Evolutionary conservation across 768 basidiomycete genomes (phyloP), one percentile per base, ranked within the genome.

Genomic region (Kwoniella mangroviensis): DNA sequence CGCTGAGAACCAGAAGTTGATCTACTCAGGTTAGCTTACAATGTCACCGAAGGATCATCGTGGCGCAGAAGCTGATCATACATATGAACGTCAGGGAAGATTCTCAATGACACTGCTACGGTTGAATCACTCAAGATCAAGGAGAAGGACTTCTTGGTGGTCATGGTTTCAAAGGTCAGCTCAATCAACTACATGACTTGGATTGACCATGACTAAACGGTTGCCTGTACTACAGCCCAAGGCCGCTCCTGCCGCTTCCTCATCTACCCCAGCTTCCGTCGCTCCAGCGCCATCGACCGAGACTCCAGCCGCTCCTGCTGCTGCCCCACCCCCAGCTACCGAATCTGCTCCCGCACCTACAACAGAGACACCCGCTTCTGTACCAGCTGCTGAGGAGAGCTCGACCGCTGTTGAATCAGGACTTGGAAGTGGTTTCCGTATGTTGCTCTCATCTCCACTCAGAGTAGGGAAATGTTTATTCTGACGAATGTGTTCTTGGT

Each of bases 91-190:
- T 28, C 81, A 97, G 96, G 97, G 65, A 95, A 96, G 86, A 91
- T 99, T 57, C 87, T 98, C 22, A 81, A 88, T 11, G 94, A 99
- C 82, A 88, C 89, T 68, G 95, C 94, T 86, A 91, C 91, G 1
- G 88, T 99, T 43, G 91, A 88, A 76, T 90, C 91, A 56, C 92
- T 91, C 79, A 89, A 91, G 64, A 92, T 98, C 86, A 95, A 97
- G 85, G 96, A 98, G 84, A 98, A 97, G 86, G 96, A 97, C 83
- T 99, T 99, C 85, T 85, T 98, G 70, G 97, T 99, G n/a, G 89
- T 99, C 53, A 99, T 98, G 96, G 92, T 98, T 42, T 89, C 94
- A 61, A 98, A 97, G 89, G 95, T 95, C 72, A 61, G 85, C 76
- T 19, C 65, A 74, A 52, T 10, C 62, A 70, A 9, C 22, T 57